Evolutionary conservation across 331 rosid species (phyloP).

Genomic region (Acacia pycnantha): DNA sequence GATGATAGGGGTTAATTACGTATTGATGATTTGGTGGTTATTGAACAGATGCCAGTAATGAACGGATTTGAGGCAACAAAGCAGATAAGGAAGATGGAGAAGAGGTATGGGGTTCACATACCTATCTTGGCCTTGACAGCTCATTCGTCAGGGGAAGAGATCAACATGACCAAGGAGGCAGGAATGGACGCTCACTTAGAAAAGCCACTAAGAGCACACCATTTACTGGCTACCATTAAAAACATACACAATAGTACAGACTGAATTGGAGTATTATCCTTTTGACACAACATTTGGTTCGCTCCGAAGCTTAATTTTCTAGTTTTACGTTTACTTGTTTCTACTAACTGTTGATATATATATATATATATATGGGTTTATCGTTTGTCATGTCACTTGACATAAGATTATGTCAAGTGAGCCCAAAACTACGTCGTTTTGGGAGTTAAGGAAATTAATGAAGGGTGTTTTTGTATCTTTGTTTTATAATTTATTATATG

Average conservation of each 20-base stretch:
- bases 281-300: background rate
- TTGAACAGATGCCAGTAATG: conserved; percentile 67
- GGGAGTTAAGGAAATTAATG: too few species aligned
- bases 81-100: conserved; percentile 54
- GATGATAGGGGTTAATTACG: background rate
- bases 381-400: too few species aligned
- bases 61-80: conserved; percentile 65
- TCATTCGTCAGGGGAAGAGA: conserved; percentile 40
- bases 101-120: conserved; percentile 38
- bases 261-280: background rate
- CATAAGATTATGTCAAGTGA: too few species aligned
- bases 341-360: background rate
- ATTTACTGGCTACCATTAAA: conserved; percentile 41
- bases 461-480: too few species aligned
- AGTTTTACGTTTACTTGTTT: background rate
- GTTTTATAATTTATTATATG: too few species aligned
- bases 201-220: conserved; percentile 47
- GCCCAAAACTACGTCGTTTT: too few species aligned
- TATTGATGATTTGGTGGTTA: background rate
- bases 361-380: too few species aligned
- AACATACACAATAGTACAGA: conserved; percentile 6
- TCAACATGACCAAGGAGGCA: conserved; percentile 32
- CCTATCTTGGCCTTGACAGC: conserved; percentile 77
- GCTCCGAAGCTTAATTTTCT: too few species aligned
- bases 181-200: conserved; percentile 66